Conservation (phyloP, 2,329 filamentous ascomycete genomes). For the Plectosphaerella sp. region DNA sequence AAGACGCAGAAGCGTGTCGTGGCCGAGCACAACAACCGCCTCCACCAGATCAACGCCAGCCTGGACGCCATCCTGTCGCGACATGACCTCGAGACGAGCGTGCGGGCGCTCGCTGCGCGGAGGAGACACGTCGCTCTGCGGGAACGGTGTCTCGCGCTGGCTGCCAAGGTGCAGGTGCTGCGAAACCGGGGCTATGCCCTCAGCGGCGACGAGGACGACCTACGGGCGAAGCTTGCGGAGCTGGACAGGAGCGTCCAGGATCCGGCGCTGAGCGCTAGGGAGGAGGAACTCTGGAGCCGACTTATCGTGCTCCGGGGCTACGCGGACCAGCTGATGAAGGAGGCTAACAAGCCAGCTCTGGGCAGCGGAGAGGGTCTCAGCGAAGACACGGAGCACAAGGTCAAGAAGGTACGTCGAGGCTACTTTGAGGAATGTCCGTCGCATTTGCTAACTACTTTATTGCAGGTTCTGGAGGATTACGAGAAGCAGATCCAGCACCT, state of each 20-base stretch:
- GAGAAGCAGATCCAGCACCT: slow-evolving; percentile 75
- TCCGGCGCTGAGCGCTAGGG: slow-evolving; percentile 67
- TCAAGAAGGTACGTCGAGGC: slow-evolving; percentile 62
- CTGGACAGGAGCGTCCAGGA: slow-evolving; percentile 70
- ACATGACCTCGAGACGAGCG: slow-evolving; percentile 73
- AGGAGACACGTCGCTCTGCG: slow-evolving; percentile 69
- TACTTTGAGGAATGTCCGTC: neutral
- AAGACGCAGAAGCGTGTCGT: slow-evolving; percentile 68
- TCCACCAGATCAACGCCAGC: slow-evolving; percentile 76
- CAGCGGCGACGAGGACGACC: slow-evolving; percentile 72
- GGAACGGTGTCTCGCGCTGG: slow-evolving; percentile 68
- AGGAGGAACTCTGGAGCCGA: slow-evolving; percentile 83
- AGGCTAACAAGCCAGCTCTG: slow-evolving; percentile 64
- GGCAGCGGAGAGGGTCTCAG: slow-evolving; percentile 55
- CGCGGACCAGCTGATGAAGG: slow-evolving; percentile 66
- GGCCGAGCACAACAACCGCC: slow-evolving; percentile 62
- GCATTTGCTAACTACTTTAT: neutral
- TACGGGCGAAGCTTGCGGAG: slow-evolving; percentile 65
- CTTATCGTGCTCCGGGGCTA: slow-evolving; percentile 72
- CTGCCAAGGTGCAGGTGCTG: slow-evolving; percentile 75
- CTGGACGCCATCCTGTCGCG: slow-evolving; percentile 68
- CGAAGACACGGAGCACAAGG: slow-evolving; percentile 65
- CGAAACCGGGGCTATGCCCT: slow-evolving; percentile 78
- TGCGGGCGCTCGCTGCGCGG: slow-evolving; percentile 67
- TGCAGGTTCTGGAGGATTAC: slow-evolving; percentile 73